Percentiles rank a stretch among this genome's conserved stretches.
These are phyloP conservation scores for Auricularia auricula-judae DNA, from an alignment of 768 basidiomycete genomes.

Conservation along the genomic window DNA sequence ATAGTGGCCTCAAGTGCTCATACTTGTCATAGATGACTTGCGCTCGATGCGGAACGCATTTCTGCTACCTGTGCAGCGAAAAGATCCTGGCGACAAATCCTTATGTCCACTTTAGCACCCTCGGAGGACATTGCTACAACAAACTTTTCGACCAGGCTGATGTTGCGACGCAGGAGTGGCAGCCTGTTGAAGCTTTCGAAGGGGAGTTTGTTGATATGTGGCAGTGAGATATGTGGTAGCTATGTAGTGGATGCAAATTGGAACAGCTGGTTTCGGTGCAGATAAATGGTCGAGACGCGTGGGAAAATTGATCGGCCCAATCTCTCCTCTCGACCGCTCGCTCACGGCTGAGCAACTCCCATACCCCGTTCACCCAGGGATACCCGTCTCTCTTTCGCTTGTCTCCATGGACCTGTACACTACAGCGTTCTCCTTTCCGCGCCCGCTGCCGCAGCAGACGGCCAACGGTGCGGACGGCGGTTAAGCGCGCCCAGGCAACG, in stretches of 20 bases:
- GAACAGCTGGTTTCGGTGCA: neutral
- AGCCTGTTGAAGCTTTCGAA: neutral
- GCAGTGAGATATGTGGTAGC: neutral
- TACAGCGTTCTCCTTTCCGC: slow-evolving; percentile 86
- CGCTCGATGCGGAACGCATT: slow-evolving; percentile 61
- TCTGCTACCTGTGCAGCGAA: slow-evolving; percentile 70
- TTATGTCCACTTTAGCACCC: slow-evolving; percentile 57
- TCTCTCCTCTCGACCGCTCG: neutral
- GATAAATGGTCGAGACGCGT: neutral
- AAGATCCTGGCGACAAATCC: slow-evolving; percentile 40
- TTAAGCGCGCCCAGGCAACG: too few species aligned
- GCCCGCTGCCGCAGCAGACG: slow-evolving; percentile 44
- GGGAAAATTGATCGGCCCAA: neutral
- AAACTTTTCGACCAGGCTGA: slow-evolving; percentile 54
- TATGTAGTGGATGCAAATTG: neutral
- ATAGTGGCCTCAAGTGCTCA: neutral
- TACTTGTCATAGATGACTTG: slow-evolving; percentile 55
- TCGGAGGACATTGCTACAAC: slow-evolving; percentile 42
- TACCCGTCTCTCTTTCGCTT: slow-evolving; percentile 3
- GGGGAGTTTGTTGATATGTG: neutral
- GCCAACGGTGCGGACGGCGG: slow-evolving; percentile 5
- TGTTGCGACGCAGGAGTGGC: neutral
- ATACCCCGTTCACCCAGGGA: slow-evolving; percentile 2
- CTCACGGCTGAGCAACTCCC: neutral
- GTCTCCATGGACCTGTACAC: slow-evolving; percentile 83